phyloP scores from a whole-genome alignment of 345 rosid genomes.

The Brassica rapa region DNA sequence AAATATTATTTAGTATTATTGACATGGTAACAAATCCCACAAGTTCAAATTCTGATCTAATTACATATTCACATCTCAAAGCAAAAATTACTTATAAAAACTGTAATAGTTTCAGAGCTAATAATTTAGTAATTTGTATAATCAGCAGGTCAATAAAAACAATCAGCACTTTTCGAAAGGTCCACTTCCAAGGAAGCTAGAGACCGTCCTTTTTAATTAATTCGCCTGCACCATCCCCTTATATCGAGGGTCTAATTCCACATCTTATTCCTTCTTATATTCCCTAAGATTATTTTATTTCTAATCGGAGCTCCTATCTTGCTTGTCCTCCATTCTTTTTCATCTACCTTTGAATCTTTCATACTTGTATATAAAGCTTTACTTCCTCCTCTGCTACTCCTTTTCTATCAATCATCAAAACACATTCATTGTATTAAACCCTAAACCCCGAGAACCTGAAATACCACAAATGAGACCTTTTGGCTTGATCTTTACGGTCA shows the following conservation, averaged over 20 bases:
- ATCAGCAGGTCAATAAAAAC: constrained; percentile 20
- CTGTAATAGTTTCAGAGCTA: neutral
- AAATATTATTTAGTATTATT: neutral
- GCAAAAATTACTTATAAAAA: neutral
- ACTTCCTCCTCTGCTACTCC: constrained; percentile 38
- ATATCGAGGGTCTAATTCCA: constrained; percentile 40
- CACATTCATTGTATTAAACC: constrained; percentile 29
- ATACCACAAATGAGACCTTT: constrained; percentile 46
- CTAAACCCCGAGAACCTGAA: constrained; percentile 21
- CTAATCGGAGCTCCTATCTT: constrained; percentile 9
- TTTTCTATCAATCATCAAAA: constrained; percentile 41
- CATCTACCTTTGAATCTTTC: constrained; percentile 42
- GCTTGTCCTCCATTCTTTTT: constrained; percentile 47
- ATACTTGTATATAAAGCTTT: constrained; percentile 40
- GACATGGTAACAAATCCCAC: constrained; percentile 13
- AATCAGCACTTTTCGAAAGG: constrained; percentile 37
- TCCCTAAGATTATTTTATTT: constrained; percentile 23
- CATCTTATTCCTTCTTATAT: constrained; percentile 45
- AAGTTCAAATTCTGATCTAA: neutral
- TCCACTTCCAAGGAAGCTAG: constrained; percentile 44
- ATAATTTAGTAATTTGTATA: neutral
- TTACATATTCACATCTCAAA: constrained; percentile 22
- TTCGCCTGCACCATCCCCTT: constrained; percentile 45
- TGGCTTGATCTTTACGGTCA: constrained; percentile 37
- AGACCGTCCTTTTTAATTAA: constrained; percentile 51